Percentiles rank a stretch among this genome's conserved stretches.
Evolutionary conservation across 208 protist genomes (phyloP).

Genomic region (Trypanosomatidae sp.): DNA sequence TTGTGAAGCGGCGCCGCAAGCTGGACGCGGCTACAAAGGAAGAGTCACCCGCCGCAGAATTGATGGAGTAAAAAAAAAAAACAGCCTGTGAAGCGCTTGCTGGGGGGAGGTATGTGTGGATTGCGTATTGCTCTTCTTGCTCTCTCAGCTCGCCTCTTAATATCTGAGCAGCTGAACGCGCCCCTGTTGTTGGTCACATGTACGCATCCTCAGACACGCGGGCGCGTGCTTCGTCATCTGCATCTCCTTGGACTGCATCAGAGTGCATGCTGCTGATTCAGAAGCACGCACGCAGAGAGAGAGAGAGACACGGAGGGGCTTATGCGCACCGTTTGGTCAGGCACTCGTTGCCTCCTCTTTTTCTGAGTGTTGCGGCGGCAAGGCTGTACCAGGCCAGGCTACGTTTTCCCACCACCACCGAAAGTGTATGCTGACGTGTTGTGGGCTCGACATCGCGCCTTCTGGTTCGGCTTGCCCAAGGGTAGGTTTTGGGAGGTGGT

Average conservation of each 20-base stretch:
- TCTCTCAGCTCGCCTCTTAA: too few relatives aligned
- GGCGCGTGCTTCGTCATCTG: neutral
- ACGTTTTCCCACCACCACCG: neutral
- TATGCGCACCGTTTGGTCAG: neutral
- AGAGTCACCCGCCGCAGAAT: slow-evolving; percentile 23
- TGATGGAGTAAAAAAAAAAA: slow-evolving; percentile 17
- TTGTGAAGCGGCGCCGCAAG: slow-evolving; percentile 52
- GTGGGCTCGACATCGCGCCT: neutral
- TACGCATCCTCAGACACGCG: neutral
- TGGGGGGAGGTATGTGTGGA: neutral
- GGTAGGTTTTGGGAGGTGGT: neutral
- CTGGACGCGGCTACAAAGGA: slow-evolving; percentile 31
- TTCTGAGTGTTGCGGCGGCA: neutral
- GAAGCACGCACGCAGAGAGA: neutral
- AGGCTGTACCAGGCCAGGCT: neutral
- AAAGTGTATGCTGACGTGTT: neutral
- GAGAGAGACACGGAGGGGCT: neutral
- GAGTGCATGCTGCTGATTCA: neutral
- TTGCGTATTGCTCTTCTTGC: neutral
- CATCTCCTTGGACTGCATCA: neutral
- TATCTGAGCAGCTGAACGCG: neutral
- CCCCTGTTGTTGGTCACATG: neutral
- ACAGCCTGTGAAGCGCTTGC: neutral
- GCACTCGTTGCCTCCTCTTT: neutral
- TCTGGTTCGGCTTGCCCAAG: neutral